Base-by-base conservation (phyloP, 108 stramenopile genomes). In the Conticribra guillardii region DNA sequence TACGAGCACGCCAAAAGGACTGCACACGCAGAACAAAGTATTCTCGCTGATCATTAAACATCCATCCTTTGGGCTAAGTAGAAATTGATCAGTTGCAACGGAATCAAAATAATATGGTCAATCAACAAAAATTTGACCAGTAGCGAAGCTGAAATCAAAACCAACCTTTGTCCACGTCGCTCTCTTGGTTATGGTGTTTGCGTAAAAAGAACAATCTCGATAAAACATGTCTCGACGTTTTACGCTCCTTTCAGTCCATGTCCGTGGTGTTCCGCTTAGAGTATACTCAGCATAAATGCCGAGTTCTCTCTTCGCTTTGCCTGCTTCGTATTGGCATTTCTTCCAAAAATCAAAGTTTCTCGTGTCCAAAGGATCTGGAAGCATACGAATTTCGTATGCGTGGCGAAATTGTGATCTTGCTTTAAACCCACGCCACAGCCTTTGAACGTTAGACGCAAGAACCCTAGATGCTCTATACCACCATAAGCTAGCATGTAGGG, bases 41-140 rank as follows among this genome's bases (percentile, higher is more conserved):
- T 48, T 78, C 76, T 28, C 50, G 48, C n/a, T 33, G 58, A 37
- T 82, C 76, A 28, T 74, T 62, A 37, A 71, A 77, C 48, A 50
- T 7, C 81, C 81, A 82, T 28, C 73, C 76, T 51, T 73, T 74
- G 15, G 81, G 81, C 37, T n/a, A n/a, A n/a, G n/a, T n/a, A n/a
- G n/a, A n/a, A n/a, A n/a, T n/a, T n/a, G n/a, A n/a, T n/a, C n/a
- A n/a, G n/a, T n/a, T n/a, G n/a, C n/a, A n/a, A n/a, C n/a, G n/a
- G n/a, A n/a, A n/a, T n/a, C n/a, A n/a, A n/a, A n/a, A n/a, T n/a
- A n/a, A n/a, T n/a, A n/a, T n/a, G n/a, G n/a, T n/a, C n/a, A n/a
- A n/a, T n/a, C n/a, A n/a, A n/a, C n/a, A n/a, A n/a, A n/a, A n/a
- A n/a, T n/a, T n/a, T n/a, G n/a, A n/a, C n/a, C n/a, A n/a, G n/a